These are phyloP conservation scores for Magnaporthiopsis incrustans DNA, from an alignment of 2,329 filamentous ascomycete species.

Conservation along the genomic window DNA sequence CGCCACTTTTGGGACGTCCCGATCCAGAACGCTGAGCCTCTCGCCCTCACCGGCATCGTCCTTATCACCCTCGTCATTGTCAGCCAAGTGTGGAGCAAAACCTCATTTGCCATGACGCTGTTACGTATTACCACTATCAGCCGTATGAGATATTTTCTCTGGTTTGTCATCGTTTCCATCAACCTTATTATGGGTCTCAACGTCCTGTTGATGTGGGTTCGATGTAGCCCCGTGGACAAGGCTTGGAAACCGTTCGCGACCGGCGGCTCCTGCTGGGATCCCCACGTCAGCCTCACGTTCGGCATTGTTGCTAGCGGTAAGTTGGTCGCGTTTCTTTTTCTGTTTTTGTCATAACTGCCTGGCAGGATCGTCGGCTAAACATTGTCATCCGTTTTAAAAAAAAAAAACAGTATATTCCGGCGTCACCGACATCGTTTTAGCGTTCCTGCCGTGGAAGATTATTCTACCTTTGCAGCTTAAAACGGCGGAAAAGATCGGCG, in stretches of 20 bases:
- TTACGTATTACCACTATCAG: conserved; percentile 27
- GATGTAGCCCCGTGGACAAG: conserved; percentile 23
- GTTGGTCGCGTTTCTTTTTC: too few relatives aligned
- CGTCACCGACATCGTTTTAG: conserved; percentile 29
- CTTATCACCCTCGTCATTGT: conserved; percentile 8
- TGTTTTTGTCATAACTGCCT: too few relatives aligned
- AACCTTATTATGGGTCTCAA: conserved; percentile 18
- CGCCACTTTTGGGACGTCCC: conserved; percentile 7
- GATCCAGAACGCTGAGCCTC: conserved; percentile 1
- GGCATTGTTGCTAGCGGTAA: conserved; percentile 9
- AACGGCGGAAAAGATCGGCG: conserved; percentile 31
- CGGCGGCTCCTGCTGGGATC: conserved; percentile 23
- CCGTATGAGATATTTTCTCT: conserved; percentile 12
- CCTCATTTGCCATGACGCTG: conserved; percentile 27
- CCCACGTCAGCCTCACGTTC: conserved; percentile 20
- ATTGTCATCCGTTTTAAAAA: too few relatives aligned
- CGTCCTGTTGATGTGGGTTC: conserved; percentile 21
- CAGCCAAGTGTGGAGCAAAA: conserved; percentile 20
- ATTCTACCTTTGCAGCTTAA: conserved; percentile 31
- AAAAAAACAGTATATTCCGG: conserved; percentile 20
- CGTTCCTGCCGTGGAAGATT: conserved; percentile 31
- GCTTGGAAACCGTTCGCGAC: conserved; percentile 18
- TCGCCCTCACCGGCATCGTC: conserved; percentile 9
- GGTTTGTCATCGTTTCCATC: conserved; percentile 25
- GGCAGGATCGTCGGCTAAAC: too few relatives aligned